Conservation (phyloP, 495 filamentous ascomycete genomes). For the Staphylotrichum tortipilum region DNA sequence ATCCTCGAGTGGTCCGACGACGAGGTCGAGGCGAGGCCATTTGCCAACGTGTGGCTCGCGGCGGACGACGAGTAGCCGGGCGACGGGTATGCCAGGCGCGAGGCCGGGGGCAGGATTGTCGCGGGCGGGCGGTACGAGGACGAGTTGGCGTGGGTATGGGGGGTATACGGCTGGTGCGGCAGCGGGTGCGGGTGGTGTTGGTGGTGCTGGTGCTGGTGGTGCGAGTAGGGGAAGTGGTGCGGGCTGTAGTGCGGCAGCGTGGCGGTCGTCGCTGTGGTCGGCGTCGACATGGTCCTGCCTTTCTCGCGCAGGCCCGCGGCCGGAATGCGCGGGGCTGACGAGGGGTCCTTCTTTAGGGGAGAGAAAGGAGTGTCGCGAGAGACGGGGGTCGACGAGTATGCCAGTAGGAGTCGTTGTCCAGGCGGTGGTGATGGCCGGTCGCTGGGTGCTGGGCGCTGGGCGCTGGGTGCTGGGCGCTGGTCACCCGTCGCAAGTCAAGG, state of each 20-base stretch:
- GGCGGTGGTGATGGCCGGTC: slow-evolving; percentile 5
- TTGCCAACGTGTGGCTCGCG: slow-evolving; percentile 26
- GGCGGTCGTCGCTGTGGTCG: slow-evolving; percentile 71
- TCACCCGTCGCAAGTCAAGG: slow-evolving; percentile 7
- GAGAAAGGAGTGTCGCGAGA: background rate
- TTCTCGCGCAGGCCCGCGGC: slow-evolving; percentile 6
- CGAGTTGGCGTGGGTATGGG: slow-evolving; percentile 25
- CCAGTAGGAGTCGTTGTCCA: too few species aligned
- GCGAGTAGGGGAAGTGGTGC: slow-evolving; percentile 60
- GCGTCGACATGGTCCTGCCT: slow-evolving; percentile 63
- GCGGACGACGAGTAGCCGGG: slow-evolving; percentile 27
- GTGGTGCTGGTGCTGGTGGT: slow-evolving; percentile 64
- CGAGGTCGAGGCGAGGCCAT: slow-evolving; percentile 27
- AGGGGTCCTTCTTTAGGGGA: too few species aligned
- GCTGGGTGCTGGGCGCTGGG: background rate
- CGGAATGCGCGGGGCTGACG: background rate
- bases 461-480: slow-evolving; percentile 2
- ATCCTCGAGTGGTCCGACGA: slow-evolving; percentile 28
- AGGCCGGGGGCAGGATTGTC: slow-evolving; percentile 42
- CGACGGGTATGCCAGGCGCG: slow-evolving; percentile 38
- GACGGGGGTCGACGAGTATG: background rate
- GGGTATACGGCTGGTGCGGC: slow-evolving; percentile 38
- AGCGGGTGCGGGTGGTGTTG: slow-evolving; percentile 61
- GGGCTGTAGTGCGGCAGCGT: slow-evolving; percentile 53
- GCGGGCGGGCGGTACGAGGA: slow-evolving; percentile 45